Conservation (phyloP, 1,284 basidiomycete species). For the Blastosporella zonata region DNA sequence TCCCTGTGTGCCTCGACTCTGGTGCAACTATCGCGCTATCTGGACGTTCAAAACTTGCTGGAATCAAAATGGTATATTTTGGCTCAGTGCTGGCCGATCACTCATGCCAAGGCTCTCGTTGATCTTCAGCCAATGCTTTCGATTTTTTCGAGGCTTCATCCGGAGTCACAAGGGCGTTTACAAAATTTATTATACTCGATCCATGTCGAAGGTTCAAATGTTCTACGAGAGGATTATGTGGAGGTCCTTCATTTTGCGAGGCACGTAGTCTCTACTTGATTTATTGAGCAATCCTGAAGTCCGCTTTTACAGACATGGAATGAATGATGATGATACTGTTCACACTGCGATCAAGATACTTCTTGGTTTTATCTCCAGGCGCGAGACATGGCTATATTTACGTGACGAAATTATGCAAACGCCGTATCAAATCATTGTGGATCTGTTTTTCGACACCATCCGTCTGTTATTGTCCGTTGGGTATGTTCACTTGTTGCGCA, state of each 20-base stretch:
- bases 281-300: neutral
- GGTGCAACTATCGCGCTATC: neutral
- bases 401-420: slow-evolving; percentile 1
- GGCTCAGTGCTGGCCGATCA: neutral
- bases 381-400: neutral
- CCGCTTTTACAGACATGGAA: neutral
- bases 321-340: neutral
- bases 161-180: neutral
- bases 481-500: neutral
- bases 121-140: neutral
- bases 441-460: slow-evolving; percentile 6
- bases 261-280: neutral
- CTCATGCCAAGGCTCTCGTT: neutral
- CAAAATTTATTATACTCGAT: neutral
- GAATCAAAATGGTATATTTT: neutral
- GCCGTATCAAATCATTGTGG: slow-evolving; percentile 1
- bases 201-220: neutral
- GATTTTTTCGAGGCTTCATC: neutral
- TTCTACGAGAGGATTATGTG: neutral
- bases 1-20: neutral
- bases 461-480: neutral
- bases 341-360: slow-evolving; percentile 1
- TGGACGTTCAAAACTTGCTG: neutral
- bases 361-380: neutral
- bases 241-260: slow-evolving; percentile 1